Evolutionary conservation across 805 yeast genomes (phyloP).

Genomic region (Yamadazyma sp.): DNA sequence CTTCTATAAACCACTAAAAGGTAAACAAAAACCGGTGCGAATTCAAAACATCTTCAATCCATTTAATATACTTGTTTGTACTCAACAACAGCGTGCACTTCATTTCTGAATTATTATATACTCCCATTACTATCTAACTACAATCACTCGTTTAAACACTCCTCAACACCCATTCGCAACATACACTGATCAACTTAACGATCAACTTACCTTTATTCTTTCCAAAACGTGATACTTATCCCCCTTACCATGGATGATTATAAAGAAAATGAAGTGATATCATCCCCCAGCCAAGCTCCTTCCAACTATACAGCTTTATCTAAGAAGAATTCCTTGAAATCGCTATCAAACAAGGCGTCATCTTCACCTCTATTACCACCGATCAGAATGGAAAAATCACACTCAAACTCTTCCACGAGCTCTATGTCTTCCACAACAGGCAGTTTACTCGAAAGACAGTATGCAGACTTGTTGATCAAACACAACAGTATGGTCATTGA

Average conservation of each 20-base stretch:
- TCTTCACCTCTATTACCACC: slow-evolving; percentile 12
- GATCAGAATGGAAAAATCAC: slow-evolving; percentile 11
- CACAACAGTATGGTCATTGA: slow-evolving; percentile 27
- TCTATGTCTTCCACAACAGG: neutral
- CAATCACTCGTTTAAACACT: slow-evolving; percentile 3
- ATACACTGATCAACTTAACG: neutral
- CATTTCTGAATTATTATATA: too few relatives aligned
- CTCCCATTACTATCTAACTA: too few relatives aligned
- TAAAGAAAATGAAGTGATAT: slow-evolving; percentile 10
- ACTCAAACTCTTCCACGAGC: neutral
- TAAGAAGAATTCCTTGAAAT: slow-evolving; percentile 10
- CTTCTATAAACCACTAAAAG: neutral
- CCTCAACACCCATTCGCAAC: neutral
- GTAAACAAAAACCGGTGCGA: slow-evolving; percentile 6
- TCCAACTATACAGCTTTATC: slow-evolving; percentile 7
- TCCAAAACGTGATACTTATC: too few relatives aligned
- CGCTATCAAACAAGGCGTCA: slow-evolving; percentile 6
- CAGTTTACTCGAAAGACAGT: slow-evolving; percentile 17
- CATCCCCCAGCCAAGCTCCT: neutral
- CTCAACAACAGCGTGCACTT: slow-evolving; percentile 7
- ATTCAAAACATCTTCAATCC: slow-evolving; percentile 8
- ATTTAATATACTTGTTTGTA: slow-evolving; percentile 1
- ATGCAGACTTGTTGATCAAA: slow-evolving; percentile 33
- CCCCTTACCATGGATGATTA: slow-evolving; percentile 8
- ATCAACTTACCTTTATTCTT: too few relatives aligned